A percentile compares a stretch with the other conserved stretches of the same genome.
These are phyloP conservation scores for Clavispora asparagi DNA, from an alignment of 805 yeast genomes.

Conservation along the genomic window DNA sequence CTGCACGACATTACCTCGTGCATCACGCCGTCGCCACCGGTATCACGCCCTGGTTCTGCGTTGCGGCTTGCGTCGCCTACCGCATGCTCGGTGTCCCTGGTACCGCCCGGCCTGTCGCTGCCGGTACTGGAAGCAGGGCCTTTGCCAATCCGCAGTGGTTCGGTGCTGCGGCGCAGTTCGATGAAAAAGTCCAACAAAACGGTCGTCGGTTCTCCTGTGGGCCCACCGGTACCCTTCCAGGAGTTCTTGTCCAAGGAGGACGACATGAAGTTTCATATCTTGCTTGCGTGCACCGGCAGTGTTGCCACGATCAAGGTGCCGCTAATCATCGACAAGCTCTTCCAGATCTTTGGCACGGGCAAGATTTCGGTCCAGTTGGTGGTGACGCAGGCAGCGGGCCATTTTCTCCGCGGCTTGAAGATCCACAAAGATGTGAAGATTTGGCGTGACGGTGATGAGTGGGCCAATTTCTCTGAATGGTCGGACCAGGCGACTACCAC, in stretches of 20 bases:
- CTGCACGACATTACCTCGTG: background rate
- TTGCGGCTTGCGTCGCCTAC: background rate
- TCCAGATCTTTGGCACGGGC: constrained; percentile 64
- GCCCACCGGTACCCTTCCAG: constrained; percentile 70
- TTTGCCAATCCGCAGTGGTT: constrained; percentile 4
- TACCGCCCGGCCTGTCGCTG: background rate
- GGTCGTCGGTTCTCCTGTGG: constrained; percentile 50
- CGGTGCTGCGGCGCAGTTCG: constrained; percentile 13
- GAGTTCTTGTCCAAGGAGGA: constrained; percentile 63
- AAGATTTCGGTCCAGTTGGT: constrained; percentile 80
- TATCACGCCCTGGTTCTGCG: background rate
- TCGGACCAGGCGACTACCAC: constrained; percentile 15
- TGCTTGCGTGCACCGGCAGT: constrained; percentile 92
- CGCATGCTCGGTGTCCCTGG: background rate
- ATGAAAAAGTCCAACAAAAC: constrained; percentile 43
- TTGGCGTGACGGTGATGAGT: constrained; percentile 94
- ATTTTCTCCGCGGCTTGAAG: constrained; percentile 53
- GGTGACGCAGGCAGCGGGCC: constrained; percentile 80
- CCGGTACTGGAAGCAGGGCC: constrained; percentile 3
- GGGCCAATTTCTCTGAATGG: constrained; percentile 48
- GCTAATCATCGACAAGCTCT: constrained; percentile 77
- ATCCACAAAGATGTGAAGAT: constrained; percentile 66
- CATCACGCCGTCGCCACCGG: constrained; percentile 1
- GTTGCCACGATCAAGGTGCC: constrained; percentile 96
- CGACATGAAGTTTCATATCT: constrained; percentile 80